Conservation (phyloP, 1,284 basidiomycete genomes). For the Wallemia mellicola region DNA sequence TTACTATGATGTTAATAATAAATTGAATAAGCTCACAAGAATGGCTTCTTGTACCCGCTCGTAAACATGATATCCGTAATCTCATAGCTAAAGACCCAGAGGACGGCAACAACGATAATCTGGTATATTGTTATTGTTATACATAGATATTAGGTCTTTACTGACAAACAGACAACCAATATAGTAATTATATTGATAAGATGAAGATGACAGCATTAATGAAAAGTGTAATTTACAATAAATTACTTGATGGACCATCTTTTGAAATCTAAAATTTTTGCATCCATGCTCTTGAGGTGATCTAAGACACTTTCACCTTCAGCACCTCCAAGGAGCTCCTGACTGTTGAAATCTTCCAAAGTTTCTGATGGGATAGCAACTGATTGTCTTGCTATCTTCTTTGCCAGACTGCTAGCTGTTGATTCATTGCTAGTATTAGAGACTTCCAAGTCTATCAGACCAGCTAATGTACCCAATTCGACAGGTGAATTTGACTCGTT, state of each 20-base stretch:
- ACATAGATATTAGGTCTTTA: too few species aligned
- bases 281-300: background rate
- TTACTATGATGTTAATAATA: conserved; percentile 2
- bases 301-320: background rate
- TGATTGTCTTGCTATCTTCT: background rate
- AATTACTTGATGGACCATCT: background rate
- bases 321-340: background rate
- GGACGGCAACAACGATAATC: background rate
- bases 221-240: background rate
- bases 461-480: background rate
- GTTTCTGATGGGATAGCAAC: background rate
- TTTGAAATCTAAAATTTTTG: background rate
- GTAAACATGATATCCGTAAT: background rate
- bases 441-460: background rate
- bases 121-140: background rate
- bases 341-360: background rate
- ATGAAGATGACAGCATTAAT: background rate
- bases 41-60: conserved; percentile 34
- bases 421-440: background rate
- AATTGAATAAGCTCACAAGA: conserved; percentile 26
- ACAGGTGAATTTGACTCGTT: background rate
- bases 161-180: too few species aligned
- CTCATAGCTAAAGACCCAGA: conserved; percentile 1
- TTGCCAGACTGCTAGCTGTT: background rate
- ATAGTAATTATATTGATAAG: too few species aligned